Evolutionary conservation across 441 rosid genomes (phyloP), one percentile per base, ranked within the genome.

Genomic region (Eruca vesicaria): DNA sequence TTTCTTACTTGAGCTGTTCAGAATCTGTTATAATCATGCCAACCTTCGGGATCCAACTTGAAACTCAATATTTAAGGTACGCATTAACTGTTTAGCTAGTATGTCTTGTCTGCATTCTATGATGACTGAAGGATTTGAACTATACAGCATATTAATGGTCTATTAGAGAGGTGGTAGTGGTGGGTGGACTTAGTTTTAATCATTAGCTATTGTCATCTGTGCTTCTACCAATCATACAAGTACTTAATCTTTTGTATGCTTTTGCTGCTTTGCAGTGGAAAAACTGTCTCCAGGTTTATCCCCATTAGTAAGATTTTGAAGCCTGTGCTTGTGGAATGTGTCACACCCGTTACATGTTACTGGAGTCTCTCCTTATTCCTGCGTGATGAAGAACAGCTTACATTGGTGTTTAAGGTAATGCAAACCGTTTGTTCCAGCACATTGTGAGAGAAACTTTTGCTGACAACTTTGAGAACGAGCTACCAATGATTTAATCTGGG

Each of bases 1-100:
- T 41, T 78, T 33, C 61, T 23, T 75, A 26, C 66, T 74, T 70
- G 80, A 78, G 68, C 69, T 74, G 65, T 81, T 69, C 88, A 96
- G 99, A 93, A 76, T 87, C 97, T 74, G 92, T 93, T 53, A 75
- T 89, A 66, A 82, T 90, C 77, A 83, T 90, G 85, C 93, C 98
- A 67, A 80, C 85, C 69, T 90, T 91, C 73, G 98, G 97, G 70
- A 86, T 93, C 79, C 99, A 96, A 80, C 93, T 96, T 38, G 92
- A 93, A 81, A 93, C 96, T 28, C 90, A 88, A 62, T 88, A 87
- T 86, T 19, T 65, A 50, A 89, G 97, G 99, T 93, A 83, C 14
- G 56, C 41, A 31, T 56, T 59, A 7, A 11, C 35, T 59, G 7
- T 29, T 66, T 78, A 28, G 20, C 26, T 66, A 45, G 21, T 62